Evolutionary conservation across 2,329 filamentous ascomycete genomes (phyloP), one percentile per base, ranked within the genome.

Genomic region (Fusarium albosuccineum): DNA sequence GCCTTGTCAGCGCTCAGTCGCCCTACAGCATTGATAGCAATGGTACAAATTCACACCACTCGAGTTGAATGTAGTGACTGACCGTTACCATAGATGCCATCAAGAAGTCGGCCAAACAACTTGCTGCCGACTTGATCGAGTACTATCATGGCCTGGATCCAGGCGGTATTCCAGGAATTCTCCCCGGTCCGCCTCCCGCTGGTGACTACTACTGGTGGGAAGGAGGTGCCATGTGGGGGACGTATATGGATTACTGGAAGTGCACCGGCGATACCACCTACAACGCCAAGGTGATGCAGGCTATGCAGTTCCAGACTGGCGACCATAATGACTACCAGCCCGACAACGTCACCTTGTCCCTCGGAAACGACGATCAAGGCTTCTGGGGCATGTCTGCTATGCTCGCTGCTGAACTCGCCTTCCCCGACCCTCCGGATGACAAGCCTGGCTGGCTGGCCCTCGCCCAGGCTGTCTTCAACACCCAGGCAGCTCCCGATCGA

Each of bases 381-480:
- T 89, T 89, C 77, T 91, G 89, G 89, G 89, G 85, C 52, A 85
- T 91, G 84, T 90, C 59, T 82, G 87, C 59, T 80, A 90, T 89
- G 82, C 79, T 82, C 11, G 87, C 87, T 3, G 86, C 85, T 9
- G 87, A 89, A 70, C 76, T 82, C 54, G 83, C 83, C 40, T 89
- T 90, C 68, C 85, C 86, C 6, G 79, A 89, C 66, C 85, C 85
- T 7, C 78, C 83, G 0, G 70, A 79, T 3, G 81, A 82, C 56
- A 73, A 85, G 57, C 83, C 86, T 2, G 77, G 83, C 29, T 88
- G 86, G 81, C 78, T 87, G 7, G 82, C 85, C 14, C 82, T 91
- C 10, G 88, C 86, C 1, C 84, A 89, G 73, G 86, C 84, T 36
- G 87, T 92, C 16, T 94, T 87, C 72, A 88, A 89, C 70, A 84